These are phyloP conservation scores for Gossypium stocksii DNA, from an alignment of 345 rosid species.

Conservation along the genomic window DNA sequence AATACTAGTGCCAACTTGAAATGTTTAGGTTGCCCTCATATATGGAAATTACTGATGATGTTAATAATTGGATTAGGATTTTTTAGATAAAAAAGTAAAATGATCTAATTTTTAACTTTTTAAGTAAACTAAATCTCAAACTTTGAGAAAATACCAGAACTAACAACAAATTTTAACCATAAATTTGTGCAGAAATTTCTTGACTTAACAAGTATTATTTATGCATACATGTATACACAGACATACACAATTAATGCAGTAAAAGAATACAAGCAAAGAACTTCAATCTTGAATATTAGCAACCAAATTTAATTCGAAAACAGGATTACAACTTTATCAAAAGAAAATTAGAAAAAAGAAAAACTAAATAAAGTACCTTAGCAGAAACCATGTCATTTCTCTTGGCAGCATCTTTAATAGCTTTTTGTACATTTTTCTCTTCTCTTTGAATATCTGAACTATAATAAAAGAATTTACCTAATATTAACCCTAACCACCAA, in stretches of 20 bases:
- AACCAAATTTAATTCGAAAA: background rate
- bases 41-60: too few species aligned
- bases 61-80: too few species aligned
- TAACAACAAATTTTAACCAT: too few species aligned
- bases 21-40: too few species aligned
- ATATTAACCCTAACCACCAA: slow-evolving; percentile 3
- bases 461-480: background rate
- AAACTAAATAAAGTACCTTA: slow-evolving; percentile 40
- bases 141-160: too few species aligned
- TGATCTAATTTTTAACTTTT: too few species aligned
- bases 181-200: background rate
- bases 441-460: slow-evolving; percentile 81
- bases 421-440: slow-evolving; percentile 81
- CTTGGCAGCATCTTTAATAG: slow-evolving; percentile 87
- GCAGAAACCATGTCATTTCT: slow-evolving; percentile 88
- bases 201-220: background rate
- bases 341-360: background rate
- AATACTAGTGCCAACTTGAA: too few species aligned
- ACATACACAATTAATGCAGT: background rate
- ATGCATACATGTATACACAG: background rate
- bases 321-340: background rate
- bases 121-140: too few species aligned
- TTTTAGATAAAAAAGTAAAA: too few species aligned
- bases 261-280: background rate
- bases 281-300: background rate